Evolutionary conservation across 2,329 filamentous ascomycete genomes (phyloP).

Genomic region (Penicillium hesseltinei): DNA sequence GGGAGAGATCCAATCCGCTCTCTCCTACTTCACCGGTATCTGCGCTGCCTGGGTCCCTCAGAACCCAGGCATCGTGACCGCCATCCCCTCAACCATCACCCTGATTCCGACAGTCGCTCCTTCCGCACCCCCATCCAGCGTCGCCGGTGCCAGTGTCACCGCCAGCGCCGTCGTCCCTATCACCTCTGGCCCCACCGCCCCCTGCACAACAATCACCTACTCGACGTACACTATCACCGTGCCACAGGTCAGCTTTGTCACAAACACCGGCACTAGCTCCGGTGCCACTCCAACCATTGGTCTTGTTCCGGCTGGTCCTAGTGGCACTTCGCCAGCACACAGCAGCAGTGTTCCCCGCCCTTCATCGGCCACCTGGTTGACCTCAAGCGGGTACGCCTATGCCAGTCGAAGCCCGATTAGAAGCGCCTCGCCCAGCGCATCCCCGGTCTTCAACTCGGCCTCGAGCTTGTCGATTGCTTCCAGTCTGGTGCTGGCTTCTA

Average conservation of each 20-base stretch:
- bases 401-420: not conserved
- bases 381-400: not conserved
- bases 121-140: slow-evolving; percentile 50
- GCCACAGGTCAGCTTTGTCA: slow-evolving; percentile 46
- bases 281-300: slow-evolving; percentile 30
- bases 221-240: slow-evolving; percentile 45
- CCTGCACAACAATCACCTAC: slow-evolving; percentile 44
- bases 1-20: slow-evolving; percentile 65
- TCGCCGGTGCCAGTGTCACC: slow-evolving; percentile 44
- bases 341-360: slow-evolving; percentile 21
- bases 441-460: slow-evolving; percentile 17
- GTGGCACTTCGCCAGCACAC: slow-evolving; percentile 16
- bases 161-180: slow-evolving; percentile 20
- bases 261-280: slow-evolving; percentile 23
- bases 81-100: slow-evolving; percentile 62
- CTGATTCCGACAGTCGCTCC: slow-evolving; percentile 42
- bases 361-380: slow-evolving; percentile 18
- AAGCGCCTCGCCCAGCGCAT: slow-evolving; percentile 4
- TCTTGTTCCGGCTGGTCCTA: slow-evolving; percentile 29
- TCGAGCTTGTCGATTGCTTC: slow-evolving; percentile 11
- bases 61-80: slow-evolving; percentile 85
- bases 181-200: slow-evolving; percentile 27
- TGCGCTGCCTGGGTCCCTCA: slow-evolving; percentile 70
- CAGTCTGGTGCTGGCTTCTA: slow-evolving; percentile 12
- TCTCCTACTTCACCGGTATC: slow-evolving; percentile 86